A percentile compares a stretch with the other conserved stretches of the same genome.
Evolutionary conservation across 345 rosid species (phyloP).

Genomic region (Eutrema japonicum): DNA sequence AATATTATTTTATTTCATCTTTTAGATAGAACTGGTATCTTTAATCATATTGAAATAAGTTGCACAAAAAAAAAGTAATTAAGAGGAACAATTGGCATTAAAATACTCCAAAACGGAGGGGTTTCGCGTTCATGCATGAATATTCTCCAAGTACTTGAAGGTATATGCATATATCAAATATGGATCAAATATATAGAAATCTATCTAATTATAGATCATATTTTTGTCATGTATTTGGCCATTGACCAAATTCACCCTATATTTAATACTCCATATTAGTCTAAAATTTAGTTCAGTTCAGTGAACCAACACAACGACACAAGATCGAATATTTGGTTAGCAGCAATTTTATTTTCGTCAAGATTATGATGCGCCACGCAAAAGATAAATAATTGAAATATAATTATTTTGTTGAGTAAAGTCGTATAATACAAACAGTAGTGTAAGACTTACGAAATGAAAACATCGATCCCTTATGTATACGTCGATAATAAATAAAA

Average conservation of each 20-base stretch:
- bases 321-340: conserved; percentile 42
- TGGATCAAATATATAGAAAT: conserved; percentile 1
- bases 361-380: conserved; percentile 23
- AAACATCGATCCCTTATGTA: neutral
- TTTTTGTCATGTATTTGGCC: no score
- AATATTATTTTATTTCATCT: neutral
- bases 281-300: conserved; percentile 15
- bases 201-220: conserved; percentile 3
- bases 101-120: neutral
- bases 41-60: conserved; percentile 5
- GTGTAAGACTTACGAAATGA: conserved; percentile 10
- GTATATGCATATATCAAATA: conserved; percentile 8
- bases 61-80: neutral
- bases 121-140: conserved; percentile 17
- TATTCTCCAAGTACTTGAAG: conserved; percentile 20
- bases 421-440: neutral
- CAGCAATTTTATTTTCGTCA: conserved; percentile 29
- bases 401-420: conserved; percentile 14
- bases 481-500: neutral
- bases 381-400: neutral
- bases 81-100: conserved; percentile 15
- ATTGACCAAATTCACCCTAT: neutral
- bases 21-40: neutral
- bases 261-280: neutral
- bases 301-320: conserved; percentile 26